Conservation (phyloP, 2,329 filamentous ascomycete genomes). For the Dothideomycetes sp. region DNA sequence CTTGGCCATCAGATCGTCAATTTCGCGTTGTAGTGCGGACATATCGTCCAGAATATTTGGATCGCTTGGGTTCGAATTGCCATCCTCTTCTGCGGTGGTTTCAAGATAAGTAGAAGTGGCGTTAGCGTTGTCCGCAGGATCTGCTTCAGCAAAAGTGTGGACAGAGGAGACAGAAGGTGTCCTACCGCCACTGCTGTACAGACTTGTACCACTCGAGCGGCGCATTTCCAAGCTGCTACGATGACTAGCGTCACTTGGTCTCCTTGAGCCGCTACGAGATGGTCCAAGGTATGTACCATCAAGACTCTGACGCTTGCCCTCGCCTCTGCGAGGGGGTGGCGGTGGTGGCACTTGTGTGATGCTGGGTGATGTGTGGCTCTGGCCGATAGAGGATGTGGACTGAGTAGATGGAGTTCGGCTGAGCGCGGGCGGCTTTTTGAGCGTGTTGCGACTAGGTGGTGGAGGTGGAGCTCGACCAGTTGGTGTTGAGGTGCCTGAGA, state of each 20-base stretch:
- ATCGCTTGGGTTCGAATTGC: background rate
- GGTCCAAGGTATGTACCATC: slow-evolving; percentile 5
- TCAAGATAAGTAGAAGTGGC: slow-evolving; percentile 1
- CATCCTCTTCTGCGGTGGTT: background rate
- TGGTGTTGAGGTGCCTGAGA: background rate
- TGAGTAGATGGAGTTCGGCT: slow-evolving; percentile 9
- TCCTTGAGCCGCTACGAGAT: background rate
- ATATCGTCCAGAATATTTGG: slow-evolving; percentile 10
- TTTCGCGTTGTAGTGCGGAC: slow-evolving; percentile 12
- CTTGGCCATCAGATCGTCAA: slow-evolving; percentile 10
- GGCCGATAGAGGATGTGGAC: background rate
- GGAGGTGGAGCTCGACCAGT: slow-evolving; percentile 1
- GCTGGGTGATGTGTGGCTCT: slow-evolving; percentile 4
- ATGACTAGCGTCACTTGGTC: slow-evolving; percentile 5
- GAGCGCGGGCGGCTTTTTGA: background rate
- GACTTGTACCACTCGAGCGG: slow-evolving; percentile 5
- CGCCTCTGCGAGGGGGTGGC: slow-evolving; percentile 11
- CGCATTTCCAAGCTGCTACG: background rate
- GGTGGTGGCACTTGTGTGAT: slow-evolving; percentile 5
- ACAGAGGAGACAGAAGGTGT: slow-evolving; percentile 6
- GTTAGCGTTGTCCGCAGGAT: background rate
- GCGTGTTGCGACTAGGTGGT: slow-evolving; percentile 7
- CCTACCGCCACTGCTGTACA: background rate
- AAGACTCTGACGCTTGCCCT: slow-evolving; percentile 10
- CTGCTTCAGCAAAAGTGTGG: slow-evolving; percentile 5